Conservation (phyloP, 306 rosid genomes). For the Quercus agrifolia region DNA sequence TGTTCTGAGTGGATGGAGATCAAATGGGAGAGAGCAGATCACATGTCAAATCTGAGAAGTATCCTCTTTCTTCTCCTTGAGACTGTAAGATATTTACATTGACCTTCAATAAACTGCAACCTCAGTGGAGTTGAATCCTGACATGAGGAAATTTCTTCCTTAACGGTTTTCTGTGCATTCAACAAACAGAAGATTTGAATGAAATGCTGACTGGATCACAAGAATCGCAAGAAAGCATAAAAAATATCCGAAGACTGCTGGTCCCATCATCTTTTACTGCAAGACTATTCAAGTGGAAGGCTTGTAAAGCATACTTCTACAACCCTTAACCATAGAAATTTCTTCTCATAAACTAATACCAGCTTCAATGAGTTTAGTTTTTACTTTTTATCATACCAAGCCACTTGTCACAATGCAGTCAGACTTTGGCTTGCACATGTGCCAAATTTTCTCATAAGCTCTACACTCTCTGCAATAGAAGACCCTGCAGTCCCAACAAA, state of each 20-base stretch:
- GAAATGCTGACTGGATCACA: background rate
- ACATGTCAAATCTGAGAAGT: too few species aligned
- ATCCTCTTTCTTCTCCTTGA: background rate
- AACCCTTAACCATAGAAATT: background rate
- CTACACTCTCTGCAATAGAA: constrained; percentile 74
- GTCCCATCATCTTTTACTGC: background rate
- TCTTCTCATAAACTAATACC: background rate
- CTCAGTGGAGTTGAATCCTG: background rate
- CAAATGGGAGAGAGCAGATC: too few species aligned
- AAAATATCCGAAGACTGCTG: background rate
- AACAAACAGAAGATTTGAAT: background rate
- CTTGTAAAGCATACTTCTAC: background rate
- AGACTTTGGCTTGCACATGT: constrained; percentile 30
- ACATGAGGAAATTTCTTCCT: background rate
- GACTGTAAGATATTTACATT: background rate
- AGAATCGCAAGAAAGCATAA: background rate
- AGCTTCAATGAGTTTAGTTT: background rate
- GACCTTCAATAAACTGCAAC: background rate
- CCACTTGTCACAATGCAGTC: constrained; percentile 14
- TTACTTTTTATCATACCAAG: background rate
- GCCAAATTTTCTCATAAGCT: constrained; percentile 63
- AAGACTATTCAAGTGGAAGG: background rate
- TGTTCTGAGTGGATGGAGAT: too few species aligned
- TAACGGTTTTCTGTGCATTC: background rate
- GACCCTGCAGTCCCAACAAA: constrained; percentile 90